Base-by-base conservation (phyloP, 2,329 filamentous ascomycete genomes). In the Malbranchea cinnamomea region DNA sequence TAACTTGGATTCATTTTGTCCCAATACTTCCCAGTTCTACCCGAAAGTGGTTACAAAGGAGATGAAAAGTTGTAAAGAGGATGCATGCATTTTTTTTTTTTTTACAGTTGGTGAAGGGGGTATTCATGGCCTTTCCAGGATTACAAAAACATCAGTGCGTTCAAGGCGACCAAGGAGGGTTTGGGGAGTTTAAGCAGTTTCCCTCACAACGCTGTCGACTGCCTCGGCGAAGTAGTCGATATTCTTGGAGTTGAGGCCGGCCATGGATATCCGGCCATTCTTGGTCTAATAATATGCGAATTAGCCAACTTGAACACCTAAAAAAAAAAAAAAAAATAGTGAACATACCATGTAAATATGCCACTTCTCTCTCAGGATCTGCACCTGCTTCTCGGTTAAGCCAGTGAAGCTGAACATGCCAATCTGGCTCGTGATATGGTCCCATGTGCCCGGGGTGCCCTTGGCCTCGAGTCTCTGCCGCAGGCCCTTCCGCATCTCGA, bases 201-300 rank as follows among this genome's bases (percentile, higher is more conserved):
- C 53, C 17, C 55, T 47, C 6, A 95, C 82, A 18, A 87, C 80
- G 55, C 78, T 78, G 52, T 94, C 78, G 8, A 95, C 71, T 1
- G 87, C 83, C 56, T 79, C 75, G 27, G 85, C 89, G 47, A 95
- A 80, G 60, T 94, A 93, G 32, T 93, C 83, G 35, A 95, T 67
- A 52, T 95, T 98, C 48, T 76, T 62, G 15, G 81, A 79, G 57
- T 95, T 95, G 42, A 95, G 62, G n/a, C 89, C 89, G 4, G 89
- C 89, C 87, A 98, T 95, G 52, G 81, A 91, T 58, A 95, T 93
- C 28, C 89, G 78, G 13, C 89, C 89, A 50, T 98, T 98, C 71
- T 94, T 94, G 42, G 87, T 95, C 56, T 59, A 26, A 23, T 11
- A 4, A 18, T 17, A 30, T 14, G 12, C 23, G 4, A 26, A 14